Percentiles rank a stretch among this genome's conserved stretches.
phyloP scores from a whole-genome alignment of 2,329 filamentous ascomycete genomes.

The Calonectria montana region DNA sequence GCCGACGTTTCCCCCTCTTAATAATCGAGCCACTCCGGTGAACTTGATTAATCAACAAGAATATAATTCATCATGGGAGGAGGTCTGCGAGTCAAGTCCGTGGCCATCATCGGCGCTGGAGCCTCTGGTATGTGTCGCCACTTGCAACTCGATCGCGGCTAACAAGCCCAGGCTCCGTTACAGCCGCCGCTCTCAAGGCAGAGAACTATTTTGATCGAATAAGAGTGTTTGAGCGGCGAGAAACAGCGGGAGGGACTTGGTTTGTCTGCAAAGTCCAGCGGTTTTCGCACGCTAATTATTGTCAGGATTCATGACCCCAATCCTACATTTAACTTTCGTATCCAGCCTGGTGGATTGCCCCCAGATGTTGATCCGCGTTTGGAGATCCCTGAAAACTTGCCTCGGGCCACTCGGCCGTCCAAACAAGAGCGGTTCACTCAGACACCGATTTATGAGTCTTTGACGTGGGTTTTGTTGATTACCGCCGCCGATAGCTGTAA shows the following conservation, averaged over 20 bases:
- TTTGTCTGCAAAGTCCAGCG: constrained; percentile 25
- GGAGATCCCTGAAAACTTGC: constrained; percentile 55
- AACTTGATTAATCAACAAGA: background rate
- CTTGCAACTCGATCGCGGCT: background rate
- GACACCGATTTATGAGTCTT: constrained; percentile 62
- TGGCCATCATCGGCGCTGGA: constrained; percentile 37
- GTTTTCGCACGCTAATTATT: constrained; percentile 12
- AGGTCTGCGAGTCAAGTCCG: constrained; percentile 30
- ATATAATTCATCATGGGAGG: constrained; percentile 3
- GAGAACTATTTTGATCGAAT: constrained; percentile 57
- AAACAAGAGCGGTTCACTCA: constrained; percentile 57
- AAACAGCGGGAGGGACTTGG: constrained; percentile 59
- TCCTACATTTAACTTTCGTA: constrained; percentile 50
- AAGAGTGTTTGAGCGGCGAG: constrained; percentile 56
- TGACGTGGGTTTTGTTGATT: constrained; percentile 55
- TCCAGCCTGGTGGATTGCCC: constrained; percentile 52
- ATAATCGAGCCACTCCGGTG: background rate
- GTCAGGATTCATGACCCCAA: constrained; percentile 64
- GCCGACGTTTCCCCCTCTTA: constrained; percentile 7
- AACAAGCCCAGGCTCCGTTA: constrained; percentile 53
- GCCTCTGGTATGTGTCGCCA: constrained; percentile 28
- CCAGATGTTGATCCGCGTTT: constrained; percentile 59
- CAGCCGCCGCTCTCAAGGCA: constrained; percentile 58
- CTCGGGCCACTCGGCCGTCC: constrained; percentile 52
- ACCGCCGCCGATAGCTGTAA: background rate